phyloP scores from a whole-genome alignment of 805 yeast genomes.

The Candida ponderosae region DNA sequence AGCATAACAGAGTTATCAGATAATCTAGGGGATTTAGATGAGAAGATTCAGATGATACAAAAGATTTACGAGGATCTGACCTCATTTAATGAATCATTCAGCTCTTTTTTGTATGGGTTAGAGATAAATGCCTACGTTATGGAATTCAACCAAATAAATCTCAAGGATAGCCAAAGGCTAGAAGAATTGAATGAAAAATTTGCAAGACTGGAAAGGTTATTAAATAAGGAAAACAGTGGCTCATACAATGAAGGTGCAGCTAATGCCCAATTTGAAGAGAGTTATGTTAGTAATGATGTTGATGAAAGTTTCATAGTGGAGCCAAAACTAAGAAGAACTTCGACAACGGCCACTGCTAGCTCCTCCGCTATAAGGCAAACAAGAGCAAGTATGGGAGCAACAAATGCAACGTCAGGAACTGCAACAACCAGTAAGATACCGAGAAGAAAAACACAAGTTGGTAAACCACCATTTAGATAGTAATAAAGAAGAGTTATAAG shows the following conservation, averaged over 20 bases:
- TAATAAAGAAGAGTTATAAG: too few relatives aligned
- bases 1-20: conserved; percentile 39
- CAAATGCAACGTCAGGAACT: background rate
- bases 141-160: conserved; percentile 37
- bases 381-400: background rate
- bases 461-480: too few relatives aligned
- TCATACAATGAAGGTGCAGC: background rate
- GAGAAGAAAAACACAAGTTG: conserved; percentile 1
- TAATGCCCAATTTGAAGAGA: conserved; percentile 10
- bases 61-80: conserved; percentile 54
- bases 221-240: conserved; percentile 4
- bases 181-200: conserved; percentile 15
- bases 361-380: background rate
- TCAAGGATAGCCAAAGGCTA: conserved; percentile 3
- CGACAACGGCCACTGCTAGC: background rate
- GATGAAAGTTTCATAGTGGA: conserved; percentile 22
- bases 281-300: conserved; percentile 24
- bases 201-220: conserved; percentile 10
- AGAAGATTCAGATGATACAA: conserved; percentile 49
- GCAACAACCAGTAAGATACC: conserved; percentile 1
- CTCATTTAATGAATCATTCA: conserved; percentile 70
- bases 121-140: conserved; percentile 86
- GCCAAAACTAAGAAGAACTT: conserved; percentile 12
- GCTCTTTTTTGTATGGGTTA: conserved; percentile 70
- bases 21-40: conserved; percentile 45